phyloP scores from a whole-genome alignment of 805 yeast species.

The Suhomyces faveliae region DNA sequence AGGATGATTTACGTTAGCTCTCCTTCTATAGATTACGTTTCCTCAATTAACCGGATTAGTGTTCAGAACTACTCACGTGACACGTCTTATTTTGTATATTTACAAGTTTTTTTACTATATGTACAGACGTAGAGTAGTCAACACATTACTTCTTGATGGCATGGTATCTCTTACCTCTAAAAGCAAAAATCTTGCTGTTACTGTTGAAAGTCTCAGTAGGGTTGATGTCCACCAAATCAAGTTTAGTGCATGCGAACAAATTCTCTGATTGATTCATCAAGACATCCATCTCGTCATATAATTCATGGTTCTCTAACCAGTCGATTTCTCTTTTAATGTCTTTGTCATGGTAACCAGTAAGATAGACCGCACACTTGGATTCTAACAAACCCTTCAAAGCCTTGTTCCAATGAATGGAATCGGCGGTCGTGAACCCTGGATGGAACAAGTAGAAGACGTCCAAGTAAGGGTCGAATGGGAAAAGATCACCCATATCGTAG shows the following conservation, averaged over 20 bases:
- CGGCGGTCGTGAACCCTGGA: constrained; percentile 88
- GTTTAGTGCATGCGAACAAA: constrained; percentile 79
- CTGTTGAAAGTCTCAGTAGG: constrained; percentile 94
- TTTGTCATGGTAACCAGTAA: constrained; percentile 82
- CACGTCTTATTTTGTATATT: constrained; percentile 1
- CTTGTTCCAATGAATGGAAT: constrained; percentile 78
- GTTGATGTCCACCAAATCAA: constrained; percentile 89
- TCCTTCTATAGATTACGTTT: not conserved
- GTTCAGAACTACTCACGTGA: not conserved
- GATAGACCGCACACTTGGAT: constrained; percentile 87
- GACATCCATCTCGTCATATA: constrained; percentile 70
- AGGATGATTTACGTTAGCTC: no score
- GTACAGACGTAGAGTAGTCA: not conserved
- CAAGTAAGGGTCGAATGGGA: constrained; percentile 96
- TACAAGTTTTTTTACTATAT: constrained; percentile 1
- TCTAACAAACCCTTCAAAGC: constrained; percentile 85
- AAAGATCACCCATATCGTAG: constrained; percentile 90
- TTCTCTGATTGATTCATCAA: constrained; percentile 73
- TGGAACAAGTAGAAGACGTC: constrained; percentile 93
- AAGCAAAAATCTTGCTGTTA: constrained; percentile 84
- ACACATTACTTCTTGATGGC: constrained; percentile 48
- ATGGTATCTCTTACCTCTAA: constrained; percentile 96
- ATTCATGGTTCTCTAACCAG: constrained; percentile 65
- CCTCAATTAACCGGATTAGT: not conserved
- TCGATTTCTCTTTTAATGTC: constrained; percentile 70